Evolutionary conservation across 2,329 filamentous ascomycete genomes (phyloP).

Genomic region (Stemphylium beticola): DNA sequence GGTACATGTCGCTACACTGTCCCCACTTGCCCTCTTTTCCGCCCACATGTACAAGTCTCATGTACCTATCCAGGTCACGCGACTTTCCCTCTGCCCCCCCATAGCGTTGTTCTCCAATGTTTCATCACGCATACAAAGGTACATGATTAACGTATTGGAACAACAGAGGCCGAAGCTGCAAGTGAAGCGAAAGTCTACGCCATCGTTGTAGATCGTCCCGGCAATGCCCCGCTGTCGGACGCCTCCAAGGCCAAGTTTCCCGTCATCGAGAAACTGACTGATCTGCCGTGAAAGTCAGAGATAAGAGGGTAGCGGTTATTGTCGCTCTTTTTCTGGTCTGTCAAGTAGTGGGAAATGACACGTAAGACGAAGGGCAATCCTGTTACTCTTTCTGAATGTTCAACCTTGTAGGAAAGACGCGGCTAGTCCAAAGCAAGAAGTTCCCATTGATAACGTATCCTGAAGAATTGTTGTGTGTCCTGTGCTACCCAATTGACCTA

Average conservation of each 20-base stretch:
- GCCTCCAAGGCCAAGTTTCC: slow-evolving; percentile 28
- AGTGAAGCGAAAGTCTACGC: slow-evolving; percentile 51
- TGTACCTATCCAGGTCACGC: slow-evolving; percentile 5
- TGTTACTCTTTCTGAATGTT: too few relatives aligned
- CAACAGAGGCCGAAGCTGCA: slow-evolving; percentile 54
- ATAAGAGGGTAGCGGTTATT: too few relatives aligned
- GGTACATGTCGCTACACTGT: slow-evolving; percentile 3
- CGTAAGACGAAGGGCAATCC: too few relatives aligned
- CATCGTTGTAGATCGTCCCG: slow-evolving; percentile 64
- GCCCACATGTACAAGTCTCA: slow-evolving; percentile 1
- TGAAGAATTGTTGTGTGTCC: too few relatives aligned
- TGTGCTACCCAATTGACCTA: too few relatives aligned
- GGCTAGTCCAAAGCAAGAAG: too few relatives aligned
- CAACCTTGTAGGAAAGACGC: too few relatives aligned
- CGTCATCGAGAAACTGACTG: slow-evolving; percentile 44
- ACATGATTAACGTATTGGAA: background rate
- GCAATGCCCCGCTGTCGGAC: slow-evolving; percentile 66
- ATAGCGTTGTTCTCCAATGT: background rate
- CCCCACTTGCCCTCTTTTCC: background rate
- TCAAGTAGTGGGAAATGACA: background rate
- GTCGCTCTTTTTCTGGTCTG: background rate
- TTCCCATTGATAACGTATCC: too few relatives aligned
- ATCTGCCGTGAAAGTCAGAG: slow-evolving; percentile 37
- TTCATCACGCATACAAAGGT: background rate
- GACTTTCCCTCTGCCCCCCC: slow-evolving; percentile 1